These are phyloP conservation scores for Calycina marina DNA, from an alignment of 2,329 filamentous ascomycete genomes.

Conservation along the genomic window DNA sequence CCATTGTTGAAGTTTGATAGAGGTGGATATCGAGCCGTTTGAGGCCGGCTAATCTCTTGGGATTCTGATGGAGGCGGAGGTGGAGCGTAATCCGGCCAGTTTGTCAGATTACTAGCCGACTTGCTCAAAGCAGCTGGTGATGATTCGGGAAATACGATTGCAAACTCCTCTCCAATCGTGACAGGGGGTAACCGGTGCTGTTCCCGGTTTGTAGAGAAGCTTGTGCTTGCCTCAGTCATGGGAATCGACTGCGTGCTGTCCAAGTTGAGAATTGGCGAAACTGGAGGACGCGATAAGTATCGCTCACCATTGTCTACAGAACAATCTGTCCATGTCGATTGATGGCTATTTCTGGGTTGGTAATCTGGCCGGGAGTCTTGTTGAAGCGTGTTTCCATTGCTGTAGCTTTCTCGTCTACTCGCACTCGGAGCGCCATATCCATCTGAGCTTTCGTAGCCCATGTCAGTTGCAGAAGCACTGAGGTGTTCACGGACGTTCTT, in stretches of 20 bases:
- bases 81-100: constrained; percentile 14
- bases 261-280: constrained; percentile 14
- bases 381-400: too few relatives aligned
- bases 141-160: constrained; percentile 11
- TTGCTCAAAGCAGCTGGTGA: constrained; percentile 9
- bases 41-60: constrained; percentile 2
- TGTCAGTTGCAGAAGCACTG: constrained; percentile 18
- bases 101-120: constrained; percentile 11
- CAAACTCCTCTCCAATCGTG: constrained; percentile 14
- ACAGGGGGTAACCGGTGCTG: constrained; percentile 14
- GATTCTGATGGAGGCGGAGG: constrained; percentile 11
- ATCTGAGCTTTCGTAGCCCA: constrained; percentile 21
- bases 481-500: constrained; percentile 13
- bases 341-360: too few relatives aligned
- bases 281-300: constrained; percentile 12
- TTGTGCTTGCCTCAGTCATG: constrained; percentile 4
- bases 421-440: constrained; percentile 8
- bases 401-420: constrained; percentile 10
- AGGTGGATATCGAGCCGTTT: constrained; percentile 11
- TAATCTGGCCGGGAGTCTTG: too few relatives aligned
- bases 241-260: constrained; percentile 18
- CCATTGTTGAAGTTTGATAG: constrained; percentile 10
- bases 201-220: constrained; percentile 5
- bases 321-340: constrained; percentile 20
- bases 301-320: constrained; percentile 16